Percentiles rank a stretch among this genome's conserved stretches.
Evolutionary conservation across 305 asterid genomes (phyloP).

Genomic region (Solanum hybrid): DNA sequence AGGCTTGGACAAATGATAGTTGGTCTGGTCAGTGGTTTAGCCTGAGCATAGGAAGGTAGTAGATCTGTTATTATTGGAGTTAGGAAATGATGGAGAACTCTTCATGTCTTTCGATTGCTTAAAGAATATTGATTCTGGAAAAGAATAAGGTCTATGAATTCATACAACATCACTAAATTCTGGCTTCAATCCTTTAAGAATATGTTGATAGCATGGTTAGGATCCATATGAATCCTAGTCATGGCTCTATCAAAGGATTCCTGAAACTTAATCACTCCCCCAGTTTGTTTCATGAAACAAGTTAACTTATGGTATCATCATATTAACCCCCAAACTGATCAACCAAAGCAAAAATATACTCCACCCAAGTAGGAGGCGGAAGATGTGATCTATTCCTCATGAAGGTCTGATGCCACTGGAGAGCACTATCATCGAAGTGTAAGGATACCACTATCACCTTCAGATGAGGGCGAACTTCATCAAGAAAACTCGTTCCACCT

Average conservation of each 20-base stretch:
- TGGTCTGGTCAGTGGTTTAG: neutral
- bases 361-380: neutral
- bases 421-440: neutral
- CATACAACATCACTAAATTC: neutral
- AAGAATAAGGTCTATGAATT: neutral
- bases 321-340: neutral
- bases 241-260: neutral
- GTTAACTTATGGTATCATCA: neutral
- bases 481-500: neutral
- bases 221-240: neutral
- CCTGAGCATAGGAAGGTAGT: neutral
- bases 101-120: neutral
- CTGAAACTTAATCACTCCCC: neutral
- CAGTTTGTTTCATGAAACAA: neutral
- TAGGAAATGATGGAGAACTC: neutral
- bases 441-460: neutral
- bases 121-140: neutral
- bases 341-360: neutral
- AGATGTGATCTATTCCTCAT: neutral
- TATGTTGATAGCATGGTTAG: neutral
- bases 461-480: neutral
- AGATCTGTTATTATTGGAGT: neutral
- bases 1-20: neutral
- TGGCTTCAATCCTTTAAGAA: neutral
- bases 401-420: neutral